Conservation (phyloP, 176 grass and related monocot species). For the Zizania latifolia region DNA sequence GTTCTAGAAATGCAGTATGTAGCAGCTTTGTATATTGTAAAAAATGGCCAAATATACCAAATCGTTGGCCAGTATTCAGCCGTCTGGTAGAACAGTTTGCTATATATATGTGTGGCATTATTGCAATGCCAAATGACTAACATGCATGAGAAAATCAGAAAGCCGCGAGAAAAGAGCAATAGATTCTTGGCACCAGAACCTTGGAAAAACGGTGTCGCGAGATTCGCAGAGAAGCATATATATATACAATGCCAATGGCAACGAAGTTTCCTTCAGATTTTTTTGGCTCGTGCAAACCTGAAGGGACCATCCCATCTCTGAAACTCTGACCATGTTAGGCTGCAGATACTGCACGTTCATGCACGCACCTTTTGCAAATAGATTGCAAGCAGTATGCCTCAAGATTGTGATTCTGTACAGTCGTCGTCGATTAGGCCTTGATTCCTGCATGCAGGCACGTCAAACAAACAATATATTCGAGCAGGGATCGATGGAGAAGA, state of each 20-base stretch:
- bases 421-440: background rate
- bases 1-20: background rate
- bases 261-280: background rate
- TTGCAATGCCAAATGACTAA: background rate
- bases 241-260: background rate
- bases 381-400: too few species aligned
- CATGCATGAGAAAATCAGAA: too few species aligned
- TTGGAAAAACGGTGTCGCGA: background rate
- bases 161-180: background rate
- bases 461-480: background rate
- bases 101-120: background rate
- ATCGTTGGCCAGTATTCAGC: background rate
- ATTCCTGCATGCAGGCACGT: background rate
- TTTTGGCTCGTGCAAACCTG: background rate
- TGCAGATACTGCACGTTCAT: background rate
- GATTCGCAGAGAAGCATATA: background rate
- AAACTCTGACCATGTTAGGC: background rate
- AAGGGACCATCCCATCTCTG: too few species aligned
- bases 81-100: background rate
- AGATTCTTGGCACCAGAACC: slow-evolving; percentile 9
- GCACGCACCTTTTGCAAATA: too few species aligned
- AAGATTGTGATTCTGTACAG: background rate
- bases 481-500: background rate
- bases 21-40: background rate
- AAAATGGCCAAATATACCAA: background rate